phyloP scores from a whole-genome alignment of 2,329 filamentous ascomycete genomes.

The Coniella vitis region DNA sequence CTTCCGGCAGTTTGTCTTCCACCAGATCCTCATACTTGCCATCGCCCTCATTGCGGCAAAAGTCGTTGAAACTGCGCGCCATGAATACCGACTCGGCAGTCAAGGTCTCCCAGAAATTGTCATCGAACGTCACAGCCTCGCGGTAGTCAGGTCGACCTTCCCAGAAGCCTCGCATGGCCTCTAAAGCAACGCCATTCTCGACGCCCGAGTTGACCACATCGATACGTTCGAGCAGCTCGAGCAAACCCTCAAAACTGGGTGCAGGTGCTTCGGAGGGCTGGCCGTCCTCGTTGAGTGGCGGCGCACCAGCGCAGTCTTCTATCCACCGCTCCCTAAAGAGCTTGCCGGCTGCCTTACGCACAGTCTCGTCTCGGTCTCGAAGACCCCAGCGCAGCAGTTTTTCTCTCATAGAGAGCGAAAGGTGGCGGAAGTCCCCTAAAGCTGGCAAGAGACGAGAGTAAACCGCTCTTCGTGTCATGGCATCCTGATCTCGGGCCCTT shows the following conservation, averaged over 20 bases:
- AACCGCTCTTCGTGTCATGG: slow-evolving; percentile 73
- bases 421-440: slow-evolving; percentile 86
- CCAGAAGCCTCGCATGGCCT: slow-evolving; percentile 97
- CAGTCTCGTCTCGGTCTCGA: slow-evolving; percentile 87
- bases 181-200: slow-evolving; percentile 82
- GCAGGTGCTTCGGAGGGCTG: slow-evolving; percentile 49
- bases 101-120: slow-evolving; percentile 73
- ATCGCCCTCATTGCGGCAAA: slow-evolving; percentile 69
- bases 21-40: slow-evolving; percentile 68
- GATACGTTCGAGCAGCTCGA: slow-evolving; percentile 88
- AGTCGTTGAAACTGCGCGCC: slow-evolving; percentile 88
- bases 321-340: slow-evolving; percentile 97
- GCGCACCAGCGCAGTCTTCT: slow-evolving; percentile 76
- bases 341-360: slow-evolving; percentile 82
- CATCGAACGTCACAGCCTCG: slow-evolving; percentile 63
- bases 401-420: slow-evolving; percentile 90
- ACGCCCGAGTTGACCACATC: slow-evolving; percentile 86
- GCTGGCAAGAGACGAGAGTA: slow-evolving; percentile 84
- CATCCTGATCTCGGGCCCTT: slow-evolving; percentile 81
- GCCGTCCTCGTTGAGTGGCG: slow-evolving; percentile 51
- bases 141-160: slow-evolving; percentile 79
- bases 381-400: slow-evolving; percentile 93
- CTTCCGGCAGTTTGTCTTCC: slow-evolving; percentile 92
- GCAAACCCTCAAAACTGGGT: slow-evolving; percentile 72
- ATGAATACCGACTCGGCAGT: slow-evolving; percentile 85